phyloP scores from a whole-genome alignment of 495 filamentous ascomycete genomes.

The Chaetomium tenue region DNA sequence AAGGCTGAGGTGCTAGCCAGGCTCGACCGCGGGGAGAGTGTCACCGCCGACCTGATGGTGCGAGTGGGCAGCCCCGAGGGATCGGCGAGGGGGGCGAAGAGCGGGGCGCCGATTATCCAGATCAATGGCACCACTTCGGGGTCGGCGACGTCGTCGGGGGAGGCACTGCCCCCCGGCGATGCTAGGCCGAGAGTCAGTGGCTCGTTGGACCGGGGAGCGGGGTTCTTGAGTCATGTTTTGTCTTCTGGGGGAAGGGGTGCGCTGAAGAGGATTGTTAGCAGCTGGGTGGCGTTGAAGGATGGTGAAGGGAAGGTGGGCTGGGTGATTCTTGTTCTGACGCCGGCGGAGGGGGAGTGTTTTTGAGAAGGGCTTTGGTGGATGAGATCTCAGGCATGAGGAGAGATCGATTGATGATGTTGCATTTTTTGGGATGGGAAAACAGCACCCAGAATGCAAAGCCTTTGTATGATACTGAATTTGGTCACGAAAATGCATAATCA shows the following conservation, averaged over 20 bases:
- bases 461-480: no score
- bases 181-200: slow-evolving; percentile 27
- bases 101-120: neutral
- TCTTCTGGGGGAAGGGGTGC: slow-evolving; percentile 11
- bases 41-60: slow-evolving; percentile 42
- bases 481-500: no score
- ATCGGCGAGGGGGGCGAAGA: neutral
- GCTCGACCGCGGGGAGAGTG: slow-evolving; percentile 42
- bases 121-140: neutral
- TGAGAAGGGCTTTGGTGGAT: neutral
- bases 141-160: neutral
- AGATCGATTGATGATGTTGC: no score
- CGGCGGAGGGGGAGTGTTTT: slow-evolving; percentile 10
- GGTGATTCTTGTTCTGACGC: slow-evolving; percentile 47
- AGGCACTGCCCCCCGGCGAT: neutral
- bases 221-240: slow-evolving; percentile 30
- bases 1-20: slow-evolving; percentile 39
- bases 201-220: slow-evolving; percentile 32
- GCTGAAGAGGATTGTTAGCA: slow-evolving; percentile 47
- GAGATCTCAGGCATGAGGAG: no score
- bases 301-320: slow-evolving; percentile 45
- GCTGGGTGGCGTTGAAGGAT: slow-evolving; percentile 58
- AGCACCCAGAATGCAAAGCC: no score
- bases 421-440: no score
- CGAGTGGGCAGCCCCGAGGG: neutral